Evolutionary conservation across 768 basidiomycete genomes (phyloP).

Genomic region (Ramaria rubella): DNA sequence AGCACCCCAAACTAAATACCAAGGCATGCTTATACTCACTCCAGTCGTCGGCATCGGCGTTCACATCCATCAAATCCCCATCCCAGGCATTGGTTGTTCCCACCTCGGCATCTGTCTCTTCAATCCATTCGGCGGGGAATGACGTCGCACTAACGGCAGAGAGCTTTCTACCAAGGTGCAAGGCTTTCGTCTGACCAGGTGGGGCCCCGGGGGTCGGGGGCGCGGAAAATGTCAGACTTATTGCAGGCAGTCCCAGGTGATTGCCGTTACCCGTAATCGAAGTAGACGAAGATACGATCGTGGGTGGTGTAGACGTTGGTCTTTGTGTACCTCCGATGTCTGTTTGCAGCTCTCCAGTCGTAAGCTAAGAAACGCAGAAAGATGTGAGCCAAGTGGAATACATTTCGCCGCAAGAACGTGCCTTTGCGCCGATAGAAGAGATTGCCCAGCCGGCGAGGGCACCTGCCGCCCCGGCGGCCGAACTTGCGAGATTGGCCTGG

Average conservation of each 20-base stretch:
- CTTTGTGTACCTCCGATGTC: conserved; percentile 45
- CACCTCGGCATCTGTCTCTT: conserved; percentile 45
- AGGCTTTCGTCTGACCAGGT: conserved; percentile 41
- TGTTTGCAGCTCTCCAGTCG: conserved; percentile 64
- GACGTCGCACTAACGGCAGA: conserved; percentile 29
- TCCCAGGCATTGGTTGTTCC: conserved; percentile 50
- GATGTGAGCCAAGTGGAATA: conserved; percentile 5
- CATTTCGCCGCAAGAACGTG: conserved; percentile 21
- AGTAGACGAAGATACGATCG: conserved; percentile 17
- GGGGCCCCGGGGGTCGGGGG: conserved; percentile 1
- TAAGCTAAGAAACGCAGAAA: conserved; percentile 41
- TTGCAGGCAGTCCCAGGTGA: background rate
- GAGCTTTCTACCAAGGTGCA: conserved; percentile 63
- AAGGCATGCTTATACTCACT: conserved; percentile 42
- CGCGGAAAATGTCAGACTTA: background rate
- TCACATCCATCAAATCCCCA: conserved; percentile 85
- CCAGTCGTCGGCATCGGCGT: conserved; percentile 93
- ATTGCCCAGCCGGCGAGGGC: conserved; percentile 96
- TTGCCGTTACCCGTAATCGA: conserved; percentile 3
- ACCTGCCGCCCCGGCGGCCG: conserved; percentile 86
- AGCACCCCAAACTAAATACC: background rate
- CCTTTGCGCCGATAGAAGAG: conserved; percentile 80
- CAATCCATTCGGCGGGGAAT: conserved; percentile 47
- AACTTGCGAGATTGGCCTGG: conserved; percentile 59
- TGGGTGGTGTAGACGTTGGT: conserved; percentile 39